phyloP scores from a whole-genome alignment of 2,329 filamentous ascomycete species.

The Colletotrichum karsti region DNA sequence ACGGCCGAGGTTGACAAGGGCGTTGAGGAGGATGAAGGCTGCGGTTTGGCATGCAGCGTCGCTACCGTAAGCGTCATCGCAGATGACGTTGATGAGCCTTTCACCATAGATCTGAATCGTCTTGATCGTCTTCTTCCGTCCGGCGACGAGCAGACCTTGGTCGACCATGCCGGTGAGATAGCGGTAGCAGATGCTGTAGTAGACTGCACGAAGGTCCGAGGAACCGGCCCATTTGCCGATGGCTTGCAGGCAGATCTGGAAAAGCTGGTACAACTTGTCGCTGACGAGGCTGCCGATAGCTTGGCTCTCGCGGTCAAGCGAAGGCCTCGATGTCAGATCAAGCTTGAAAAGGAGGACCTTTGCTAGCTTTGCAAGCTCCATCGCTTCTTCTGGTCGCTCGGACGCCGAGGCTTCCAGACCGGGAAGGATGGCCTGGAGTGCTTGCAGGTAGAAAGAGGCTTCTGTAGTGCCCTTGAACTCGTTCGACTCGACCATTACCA shows the following conservation, averaged over 20 bases:
- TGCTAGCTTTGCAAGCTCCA: slow-evolving; percentile 81
- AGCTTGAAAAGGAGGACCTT: slow-evolving; percentile 77
- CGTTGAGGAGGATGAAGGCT: slow-evolving; percentile 84
- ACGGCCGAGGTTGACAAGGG: slow-evolving; percentile 77
- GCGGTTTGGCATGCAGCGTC: slow-evolving; percentile 84
- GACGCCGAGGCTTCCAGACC: slow-evolving; percentile 83
- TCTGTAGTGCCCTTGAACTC: slow-evolving; percentile 79
- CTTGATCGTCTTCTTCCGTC: slow-evolving; percentile 73
- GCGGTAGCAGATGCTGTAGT: slow-evolving; percentile 91
- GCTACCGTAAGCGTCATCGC: slow-evolving; percentile 91
- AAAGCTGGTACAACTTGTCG: slow-evolving; percentile 90
- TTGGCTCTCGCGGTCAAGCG: slow-evolving; percentile 51
- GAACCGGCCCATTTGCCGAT: slow-evolving; percentile 78
- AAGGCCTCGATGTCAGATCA: slow-evolving; percentile 57
- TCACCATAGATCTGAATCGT: slow-evolving; percentile 75
- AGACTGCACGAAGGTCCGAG: slow-evolving; percentile 78
- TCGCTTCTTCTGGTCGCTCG: slow-evolving; percentile 73
- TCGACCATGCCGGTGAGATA: slow-evolving; percentile 79
- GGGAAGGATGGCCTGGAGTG: slow-evolving; percentile 86
- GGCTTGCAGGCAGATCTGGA: slow-evolving; percentile 84
- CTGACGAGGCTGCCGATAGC: slow-evolving; percentile 77
- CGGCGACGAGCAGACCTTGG: slow-evolving; percentile 55
- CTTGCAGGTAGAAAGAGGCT: slow-evolving; percentile 83
- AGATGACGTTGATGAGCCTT: slow-evolving; percentile 83
- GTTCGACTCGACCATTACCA: slow-evolving; percentile 84